Evolutionary conservation across 495 filamentous ascomycete genomes (phyloP).

Genomic region (Cenococcum geophilum): DNA sequence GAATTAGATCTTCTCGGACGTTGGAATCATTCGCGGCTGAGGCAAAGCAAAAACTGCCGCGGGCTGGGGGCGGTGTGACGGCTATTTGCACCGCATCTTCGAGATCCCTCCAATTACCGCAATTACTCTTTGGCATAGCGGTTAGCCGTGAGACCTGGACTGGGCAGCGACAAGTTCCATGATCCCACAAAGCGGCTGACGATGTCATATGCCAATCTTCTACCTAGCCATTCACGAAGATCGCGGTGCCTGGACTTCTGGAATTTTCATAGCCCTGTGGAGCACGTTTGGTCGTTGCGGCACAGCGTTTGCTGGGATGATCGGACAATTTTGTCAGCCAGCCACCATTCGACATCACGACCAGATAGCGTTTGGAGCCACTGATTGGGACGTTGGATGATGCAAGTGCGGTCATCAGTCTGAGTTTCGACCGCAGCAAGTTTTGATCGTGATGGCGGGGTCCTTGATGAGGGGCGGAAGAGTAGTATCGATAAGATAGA

Average conservation of each 20-base stretch:
- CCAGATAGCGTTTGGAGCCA: background rate
- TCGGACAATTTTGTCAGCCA: slow-evolving; percentile 11
- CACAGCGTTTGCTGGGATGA: background rate
- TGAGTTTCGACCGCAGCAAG: slow-evolving; percentile 15
- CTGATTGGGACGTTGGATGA: slow-evolving; percentile 17
- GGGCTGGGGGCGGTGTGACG: slow-evolving; percentile 24
- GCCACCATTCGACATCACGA: slow-evolving; percentile 17
- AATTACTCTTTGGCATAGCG: slow-evolving; percentile 3
- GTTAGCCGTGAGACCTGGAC: slow-evolving; percentile 12
- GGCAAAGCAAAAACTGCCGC: background rate
- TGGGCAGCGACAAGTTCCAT: too few species aligned
- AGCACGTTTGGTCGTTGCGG: background rate
- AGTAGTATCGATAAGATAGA: slow-evolving; percentile 7
- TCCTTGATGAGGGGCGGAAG: background rate
- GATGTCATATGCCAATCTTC: slow-evolving; percentile 6
- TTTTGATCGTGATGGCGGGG: slow-evolving; percentile 18
- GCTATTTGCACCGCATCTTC: slow-evolving; percentile 6
- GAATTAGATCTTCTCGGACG: slow-evolving; percentile 7
- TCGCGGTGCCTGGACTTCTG: slow-evolving; percentile 3
- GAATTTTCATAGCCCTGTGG: slow-evolving; percentile 1
- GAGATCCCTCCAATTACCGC: slow-evolving; percentile 9
- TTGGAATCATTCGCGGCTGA: background rate
- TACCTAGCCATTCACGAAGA: background rate
- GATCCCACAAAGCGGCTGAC: background rate
- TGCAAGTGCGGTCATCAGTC: slow-evolving; percentile 7